Evolutionary conservation across 139 green algal genomes (phyloP).

Genomic region (Coccomyxa sp.): DNA sequence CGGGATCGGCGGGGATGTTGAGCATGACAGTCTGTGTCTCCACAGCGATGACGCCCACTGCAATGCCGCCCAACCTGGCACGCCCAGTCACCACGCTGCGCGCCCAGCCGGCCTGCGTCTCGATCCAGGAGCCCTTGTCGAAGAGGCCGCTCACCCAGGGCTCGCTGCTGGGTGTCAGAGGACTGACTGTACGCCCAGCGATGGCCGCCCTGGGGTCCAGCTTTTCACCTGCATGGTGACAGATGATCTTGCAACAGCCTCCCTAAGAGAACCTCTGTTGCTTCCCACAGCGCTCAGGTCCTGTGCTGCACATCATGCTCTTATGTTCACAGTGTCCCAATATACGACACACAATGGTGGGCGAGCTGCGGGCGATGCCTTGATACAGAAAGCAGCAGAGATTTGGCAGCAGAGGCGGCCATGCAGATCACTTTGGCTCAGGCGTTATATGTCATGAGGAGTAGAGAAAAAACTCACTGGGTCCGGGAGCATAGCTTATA

Average conservation of each 20-base stretch:
- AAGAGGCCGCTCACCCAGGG: constrained; percentile 81
- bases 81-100: constrained; percentile 60
- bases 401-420: no score
- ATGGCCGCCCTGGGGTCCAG: constrained; percentile 80
- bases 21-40: constrained; percentile 81
- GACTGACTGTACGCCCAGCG: constrained; percentile 26
- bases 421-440: no score
- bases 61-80: constrained; percentile 87
- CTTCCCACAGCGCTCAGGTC: no score
- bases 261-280: no score
- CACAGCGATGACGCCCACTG: constrained; percentile 90
- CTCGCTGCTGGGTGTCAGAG: not conserved
- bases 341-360: no score
- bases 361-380: no score
- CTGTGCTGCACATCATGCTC: no score
- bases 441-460: no score
- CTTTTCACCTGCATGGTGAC: constrained; percentile 71
- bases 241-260: no score
- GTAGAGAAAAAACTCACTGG: no score
- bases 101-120: constrained; percentile 89
- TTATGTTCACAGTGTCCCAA: no score
- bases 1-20: constrained; percentile 89
- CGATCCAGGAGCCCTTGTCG: constrained; percentile 81
- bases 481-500: constrained; percentile 59
- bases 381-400: no score